Base-by-base conservation (phyloP, 2,329 filamentous ascomycete species). In the Claviceps capensis region DNA sequence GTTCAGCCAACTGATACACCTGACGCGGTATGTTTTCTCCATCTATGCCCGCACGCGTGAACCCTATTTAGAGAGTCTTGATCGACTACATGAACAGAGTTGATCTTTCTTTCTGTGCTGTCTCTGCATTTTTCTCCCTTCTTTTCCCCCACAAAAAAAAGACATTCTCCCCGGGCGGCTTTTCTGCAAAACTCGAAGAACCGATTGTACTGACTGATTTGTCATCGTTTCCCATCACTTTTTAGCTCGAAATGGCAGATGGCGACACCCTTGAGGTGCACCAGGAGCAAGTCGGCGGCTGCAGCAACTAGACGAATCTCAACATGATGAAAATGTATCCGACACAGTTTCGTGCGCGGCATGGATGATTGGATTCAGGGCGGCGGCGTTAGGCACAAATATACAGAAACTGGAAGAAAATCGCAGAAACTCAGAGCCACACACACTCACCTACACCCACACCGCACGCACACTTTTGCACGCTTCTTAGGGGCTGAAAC, bases 191-290 rank as follows among this genome's bases (percentile, higher is more conserved):
- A 23, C 23, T 16, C 4, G 14, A 5, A 19, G n/a, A 14, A 38
- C 14, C n/a, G 22, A 8, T 5, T 16, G 17, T 30, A 30, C 42
- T 51, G 42, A 51, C 45, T 6, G 45, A 38, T 36, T 22, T 19
- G 9, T 4, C 30, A n/a, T 46, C 22, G 26, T 36, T 38, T 7
- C 22, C 14, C 8, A 19, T 36, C 48, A 26, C 17, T 44, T 19
- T 16, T 48, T 26, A 97, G 93, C 84, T 97, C 52, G 93, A 97
- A 56, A 98, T 98, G 93, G 75, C 82, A 58, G 93, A 98, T 61
- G 91, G 93, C 38, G 93, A 98, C 64, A 94, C 88, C 1, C 82
- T 98, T 26, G 93, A 98, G 65, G 93, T 98, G 26, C 91, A 97
- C 67, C 93, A 97, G 68, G 93, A 98, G 69, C 93, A 98, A 72